Percentiles rank a stretch among this genome's conserved stretches.
Evolutionary conservation across 2,329 filamentous ascomycete species (phyloP).

Genomic region (Colletotrichum sojae): DNA sequence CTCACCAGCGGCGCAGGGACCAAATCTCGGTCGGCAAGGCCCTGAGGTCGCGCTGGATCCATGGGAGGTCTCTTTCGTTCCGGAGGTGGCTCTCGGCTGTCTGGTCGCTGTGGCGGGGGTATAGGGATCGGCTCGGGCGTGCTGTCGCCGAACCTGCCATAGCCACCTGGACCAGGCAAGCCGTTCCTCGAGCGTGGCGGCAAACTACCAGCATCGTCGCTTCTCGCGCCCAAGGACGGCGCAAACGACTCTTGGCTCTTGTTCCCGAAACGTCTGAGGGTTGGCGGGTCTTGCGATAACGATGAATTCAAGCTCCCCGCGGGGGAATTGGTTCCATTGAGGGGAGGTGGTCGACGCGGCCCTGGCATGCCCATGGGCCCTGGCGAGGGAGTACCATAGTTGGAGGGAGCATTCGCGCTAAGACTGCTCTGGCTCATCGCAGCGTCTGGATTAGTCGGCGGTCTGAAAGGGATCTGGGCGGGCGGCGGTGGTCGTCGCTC

Average conservation of each 20-base stretch:
- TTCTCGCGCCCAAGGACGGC: constrained; percentile 60
- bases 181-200: constrained; percentile 69
- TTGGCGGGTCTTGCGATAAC: constrained; percentile 57
- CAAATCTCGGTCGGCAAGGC: constrained; percentile 63
- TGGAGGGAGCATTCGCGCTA: constrained; percentile 41
- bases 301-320: constrained; percentile 67
- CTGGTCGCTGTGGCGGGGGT: constrained; percentile 46
- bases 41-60: constrained; percentile 69
- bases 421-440: constrained; percentile 43
- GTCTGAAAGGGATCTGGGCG: constrained; percentile 26
- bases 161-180: constrained; percentile 55
- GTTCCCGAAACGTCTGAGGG: constrained; percentile 66
- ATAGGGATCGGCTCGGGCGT: constrained; percentile 44
- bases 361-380: constrained; percentile 30
- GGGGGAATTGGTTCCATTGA: constrained; percentile 56
- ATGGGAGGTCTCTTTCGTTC: constrained; percentile 78
- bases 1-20: constrained; percentile 73
- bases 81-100: constrained; percentile 63
- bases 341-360: constrained; percentile 34
- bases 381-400: constrained; percentile 53
- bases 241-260: constrained; percentile 72
- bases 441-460: constrained; percentile 33
- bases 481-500: constrained; percentile 56
- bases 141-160: constrained; percentile 53
- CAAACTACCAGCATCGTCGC: constrained; percentile 66